Conservation (phyloP, 768 basidiomycete species). For the Strobilomyces dryophilus region DNA sequence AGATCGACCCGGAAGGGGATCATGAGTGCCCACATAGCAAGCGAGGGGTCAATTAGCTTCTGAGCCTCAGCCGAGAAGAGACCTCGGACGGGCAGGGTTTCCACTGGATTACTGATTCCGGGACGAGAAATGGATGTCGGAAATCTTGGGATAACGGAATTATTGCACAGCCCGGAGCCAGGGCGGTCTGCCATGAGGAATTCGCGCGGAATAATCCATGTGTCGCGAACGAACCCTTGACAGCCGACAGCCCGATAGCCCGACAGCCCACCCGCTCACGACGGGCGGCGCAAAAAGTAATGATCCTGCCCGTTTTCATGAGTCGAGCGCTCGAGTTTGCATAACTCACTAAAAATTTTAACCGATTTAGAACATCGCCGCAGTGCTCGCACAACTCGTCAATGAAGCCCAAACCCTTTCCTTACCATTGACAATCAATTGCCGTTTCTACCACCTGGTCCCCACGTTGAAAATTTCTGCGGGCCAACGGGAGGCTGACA, state of each 20-base stretch:
- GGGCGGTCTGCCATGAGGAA: slow-evolving; percentile 16
- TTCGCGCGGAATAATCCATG: slow-evolving; percentile 14
- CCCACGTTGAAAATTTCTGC: background rate
- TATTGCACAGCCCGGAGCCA: slow-evolving; percentile 4
- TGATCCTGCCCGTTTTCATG: slow-evolving; percentile 3
- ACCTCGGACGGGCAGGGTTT: slow-evolving; percentile 11
- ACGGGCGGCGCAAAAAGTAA: slow-evolving; percentile 8
- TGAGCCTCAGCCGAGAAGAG: slow-evolving; percentile 14
- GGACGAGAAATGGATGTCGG: slow-evolving; percentile 3
- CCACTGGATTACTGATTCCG: slow-evolving; percentile 19
- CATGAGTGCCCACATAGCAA: slow-evolving; percentile 15
- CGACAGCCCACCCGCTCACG: slow-evolving; percentile 1
- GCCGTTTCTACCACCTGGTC: background rate
- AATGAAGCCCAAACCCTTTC: background rate
- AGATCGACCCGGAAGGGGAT: slow-evolving; percentile 32
- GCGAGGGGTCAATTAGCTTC: slow-evolving; percentile 20
- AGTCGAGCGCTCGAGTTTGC: background rate
- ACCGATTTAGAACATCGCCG: slow-evolving; percentile 6
- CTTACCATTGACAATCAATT: background rate
- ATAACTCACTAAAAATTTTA: background rate
- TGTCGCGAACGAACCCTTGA: slow-evolving; percentile 6
- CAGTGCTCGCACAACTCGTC: slow-evolving; percentile 1
- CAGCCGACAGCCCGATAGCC: slow-evolving; percentile 2
- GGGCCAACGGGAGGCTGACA: background rate
- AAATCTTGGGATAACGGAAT: slow-evolving; percentile 19